These are phyloP conservation scores for Candida maesae DNA, from an alignment of 805 yeast species.

Conservation along the genomic window DNA sequence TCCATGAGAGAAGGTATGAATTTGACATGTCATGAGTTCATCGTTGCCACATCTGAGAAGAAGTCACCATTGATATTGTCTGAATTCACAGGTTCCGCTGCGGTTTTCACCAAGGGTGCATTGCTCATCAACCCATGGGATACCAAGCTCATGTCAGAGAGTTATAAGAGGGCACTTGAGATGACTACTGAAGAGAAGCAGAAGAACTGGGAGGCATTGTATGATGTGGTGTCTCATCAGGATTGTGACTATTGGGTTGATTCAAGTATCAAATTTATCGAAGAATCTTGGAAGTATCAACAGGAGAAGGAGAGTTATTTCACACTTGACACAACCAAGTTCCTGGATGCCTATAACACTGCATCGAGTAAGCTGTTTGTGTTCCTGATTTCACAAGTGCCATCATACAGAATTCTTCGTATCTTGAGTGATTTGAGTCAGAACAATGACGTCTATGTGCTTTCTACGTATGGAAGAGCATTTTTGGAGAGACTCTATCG, in stretches of 20 bases:
- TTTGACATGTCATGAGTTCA: constrained; percentile 91
- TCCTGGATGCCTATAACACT: constrained; percentile 26
- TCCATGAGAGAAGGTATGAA: constrained; percentile 97
- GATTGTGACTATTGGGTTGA: constrained; percentile 77
- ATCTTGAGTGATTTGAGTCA: constrained; percentile 55
- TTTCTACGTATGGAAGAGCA: constrained; percentile 58
- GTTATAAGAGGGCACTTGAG: constrained; percentile 59
- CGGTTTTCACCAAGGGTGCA: constrained; percentile 67
- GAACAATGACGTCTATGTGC: constrained; percentile 63
- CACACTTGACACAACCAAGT: constrained; percentile 29
- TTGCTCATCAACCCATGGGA: constrained; percentile 91
- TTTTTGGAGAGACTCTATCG: constrained; percentile 68
- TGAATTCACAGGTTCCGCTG: constrained; percentile 94
- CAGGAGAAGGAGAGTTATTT: constrained; percentile 35
- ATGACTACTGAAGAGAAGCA: constrained; percentile 58
- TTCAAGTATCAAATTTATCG: constrained; percentile 50
- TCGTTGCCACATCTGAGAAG: constrained; percentile 64
- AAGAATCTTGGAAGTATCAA: constrained; percentile 48
- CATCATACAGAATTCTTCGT: constrained; percentile 54
- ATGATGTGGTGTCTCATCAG: constrained; percentile 54
- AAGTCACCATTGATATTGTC: constrained; percentile 82
- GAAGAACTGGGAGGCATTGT: constrained; percentile 58
- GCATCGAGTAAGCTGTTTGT: constrained; percentile 41
- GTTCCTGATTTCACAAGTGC: constrained; percentile 47
- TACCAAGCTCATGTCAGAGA: constrained; percentile 56